A percentile compares a stretch with the other conserved stretches of the same genome.
Evolutionary conservation across 768 basidiomycete genomes (phyloP).

Genomic region (Boletus speciosus): DNA sequence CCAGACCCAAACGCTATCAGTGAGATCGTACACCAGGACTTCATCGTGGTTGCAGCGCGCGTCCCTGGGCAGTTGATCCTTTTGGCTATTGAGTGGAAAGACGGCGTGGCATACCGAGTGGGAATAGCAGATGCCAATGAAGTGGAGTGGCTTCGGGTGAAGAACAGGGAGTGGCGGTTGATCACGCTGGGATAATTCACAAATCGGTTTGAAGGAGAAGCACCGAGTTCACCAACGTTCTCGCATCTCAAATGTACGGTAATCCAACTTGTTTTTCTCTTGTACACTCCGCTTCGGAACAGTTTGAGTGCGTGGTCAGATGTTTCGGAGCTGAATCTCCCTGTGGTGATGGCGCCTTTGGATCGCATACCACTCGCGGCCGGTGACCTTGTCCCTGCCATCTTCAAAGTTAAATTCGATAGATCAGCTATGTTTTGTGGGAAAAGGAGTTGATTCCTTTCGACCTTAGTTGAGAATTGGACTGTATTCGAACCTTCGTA

Average conservation of each 20-base stretch:
- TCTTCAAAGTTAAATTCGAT: no score
- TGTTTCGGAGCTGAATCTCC: not conserved
- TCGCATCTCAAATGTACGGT: not conserved
- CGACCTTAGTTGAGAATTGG: not conserved
- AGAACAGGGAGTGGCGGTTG: conserved; percentile 14
- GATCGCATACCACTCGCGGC: no score
- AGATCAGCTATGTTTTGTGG: no score
- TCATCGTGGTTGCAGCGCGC: conserved; percentile 8
- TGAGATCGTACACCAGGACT: conserved; percentile 9
- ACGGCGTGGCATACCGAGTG: conserved; percentile 14
- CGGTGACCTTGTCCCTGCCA: no score
- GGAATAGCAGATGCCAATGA: not conserved
- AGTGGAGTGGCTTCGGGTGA: not conserved
- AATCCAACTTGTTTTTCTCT: not conserved
- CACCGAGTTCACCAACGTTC: not conserved
- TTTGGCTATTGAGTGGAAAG: conserved; percentile 15
- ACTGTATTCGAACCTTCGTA: no score
- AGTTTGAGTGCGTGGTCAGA: not conserved
- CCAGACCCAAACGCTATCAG: not conserved
- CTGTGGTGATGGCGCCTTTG: no score
- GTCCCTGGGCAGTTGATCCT: not conserved
- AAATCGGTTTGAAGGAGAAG: not conserved
- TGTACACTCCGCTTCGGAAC: not conserved
- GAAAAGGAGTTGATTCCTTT: no score
- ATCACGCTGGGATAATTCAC: conserved; percentile 6